Evolutionary conservation across 352 stramenopile species (phyloP).

Genomic region (Pythium brassicae): DNA sequence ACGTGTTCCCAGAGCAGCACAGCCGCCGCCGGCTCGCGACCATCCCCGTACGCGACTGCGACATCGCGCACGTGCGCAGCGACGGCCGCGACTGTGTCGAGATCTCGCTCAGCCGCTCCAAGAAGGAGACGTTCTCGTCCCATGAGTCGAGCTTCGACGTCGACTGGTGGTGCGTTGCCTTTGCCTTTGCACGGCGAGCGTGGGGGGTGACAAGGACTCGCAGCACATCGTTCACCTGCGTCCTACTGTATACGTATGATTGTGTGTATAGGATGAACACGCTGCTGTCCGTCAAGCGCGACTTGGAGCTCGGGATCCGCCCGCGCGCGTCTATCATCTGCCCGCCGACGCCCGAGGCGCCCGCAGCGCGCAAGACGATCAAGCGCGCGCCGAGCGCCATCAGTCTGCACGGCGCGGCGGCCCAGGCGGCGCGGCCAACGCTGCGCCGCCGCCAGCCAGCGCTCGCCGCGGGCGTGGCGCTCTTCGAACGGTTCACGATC

Average conservation of each 20-base stretch:
- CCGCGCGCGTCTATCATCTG: constrained; percentile 63
- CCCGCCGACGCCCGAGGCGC: constrained; percentile 32
- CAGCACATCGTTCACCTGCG: too few relatives aligned
- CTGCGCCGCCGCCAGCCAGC: constrained; percentile 62
- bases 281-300: constrained; percentile 70
- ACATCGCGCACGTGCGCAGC: constrained; percentile 78
- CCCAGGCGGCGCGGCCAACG: constrained; percentile 19
- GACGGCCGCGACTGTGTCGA: constrained; percentile 83
- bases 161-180: constrained; percentile 73
- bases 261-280: constrained; percentile 61
- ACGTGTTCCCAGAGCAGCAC: constrained; percentile 59
- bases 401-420: constrained; percentile 9
- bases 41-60: constrained; percentile 58
- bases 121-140: constrained; percentile 84
- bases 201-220: too few relatives aligned
- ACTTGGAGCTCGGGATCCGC: constrained; percentile 57
- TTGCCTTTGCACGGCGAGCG: too few relatives aligned
- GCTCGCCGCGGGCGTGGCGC: constrained; percentile 50
- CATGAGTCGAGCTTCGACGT: constrained; percentile 83
- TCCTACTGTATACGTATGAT: too few relatives aligned
- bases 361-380: constrained; percentile 16
- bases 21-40: constrained; percentile 42
- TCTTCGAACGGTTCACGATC: constrained; percentile 83
- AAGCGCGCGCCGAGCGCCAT: constrained; percentile 14
- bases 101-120: constrained; percentile 50